A percentile compares a stretch with the other conserved stretches of the same genome.
Conservation (phyloP, 345 rosid species). For the Pistacia integerrima region DNA sequence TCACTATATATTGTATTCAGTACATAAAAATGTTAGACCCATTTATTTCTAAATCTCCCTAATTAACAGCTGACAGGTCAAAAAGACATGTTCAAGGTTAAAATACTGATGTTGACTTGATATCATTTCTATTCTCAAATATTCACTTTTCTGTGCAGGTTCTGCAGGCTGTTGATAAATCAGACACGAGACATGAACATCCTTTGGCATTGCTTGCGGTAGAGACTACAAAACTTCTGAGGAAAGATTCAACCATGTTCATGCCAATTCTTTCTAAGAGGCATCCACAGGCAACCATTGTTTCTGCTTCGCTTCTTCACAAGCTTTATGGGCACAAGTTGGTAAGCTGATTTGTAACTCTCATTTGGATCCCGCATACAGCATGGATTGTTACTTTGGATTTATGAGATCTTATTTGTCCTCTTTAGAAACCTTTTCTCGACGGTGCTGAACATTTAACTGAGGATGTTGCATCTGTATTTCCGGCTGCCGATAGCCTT, state of each 20-base stretch:
- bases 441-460: constrained; percentile 87
- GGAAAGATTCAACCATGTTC: constrained; percentile 66
- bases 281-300: constrained; percentile 74
- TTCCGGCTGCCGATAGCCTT: constrained; percentile 88
- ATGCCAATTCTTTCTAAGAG: constrained; percentile 79
- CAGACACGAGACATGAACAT: constrained; percentile 67
- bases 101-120: background rate
- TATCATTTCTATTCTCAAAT: background rate
- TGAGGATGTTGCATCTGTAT: constrained; percentile 89
- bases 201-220: constrained; percentile 87
- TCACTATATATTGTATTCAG: background rate
- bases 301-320: constrained; percentile 88
- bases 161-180: constrained; percentile 64
- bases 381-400: constrained; percentile 6
- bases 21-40: background rate
- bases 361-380: constrained; percentile 10
- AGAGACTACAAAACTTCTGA: constrained; percentile 76
- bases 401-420: constrained; percentile 25
- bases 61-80: background rate
- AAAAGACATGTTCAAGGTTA: background rate
- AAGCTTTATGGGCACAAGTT: constrained; percentile 82
- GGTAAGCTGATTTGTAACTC: constrained; percentile 52
- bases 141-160: constrained; percentile 45
- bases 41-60: background rate
- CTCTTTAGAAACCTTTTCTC: constrained; percentile 89